Base-by-base conservation (phyloP, 106 monocot species). In the Dioscorea alata region DNA sequence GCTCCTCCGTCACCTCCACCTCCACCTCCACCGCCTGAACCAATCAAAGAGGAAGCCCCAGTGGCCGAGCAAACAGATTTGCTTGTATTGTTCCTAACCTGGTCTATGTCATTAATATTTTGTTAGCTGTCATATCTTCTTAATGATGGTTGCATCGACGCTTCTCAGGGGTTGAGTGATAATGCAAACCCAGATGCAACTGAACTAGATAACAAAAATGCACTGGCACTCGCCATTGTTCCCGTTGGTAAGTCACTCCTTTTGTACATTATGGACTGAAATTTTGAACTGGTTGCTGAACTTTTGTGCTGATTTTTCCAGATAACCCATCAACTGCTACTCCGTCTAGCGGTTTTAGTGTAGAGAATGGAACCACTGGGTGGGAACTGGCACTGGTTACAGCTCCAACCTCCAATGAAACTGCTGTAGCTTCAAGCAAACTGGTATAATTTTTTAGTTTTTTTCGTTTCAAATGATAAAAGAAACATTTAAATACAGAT, bases 341-440 rank as follows among this genome's bases (percentile, higher is more conserved):
- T 25, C n/a, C 74, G 58, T 49, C 82, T 64, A 20, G 51, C 48
- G 23, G 59, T 69, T 49, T 71, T 58, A 69, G 54, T 56, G 4
- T 72, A 18, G 70, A 80, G 73, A 76, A 69, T 75, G 78, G 76
- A 52, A 74, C 77, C 17, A 91, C 88, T 23, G 86, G 88, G 60
- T 95, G 95, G 95, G 95, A 95, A 73, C 80, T 95, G 73, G 95
- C 95, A 23, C 86, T 95, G 32, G 88, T 95, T 8, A 80, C 88
- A 4, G 86, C 85, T 28, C 79, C 95, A 59, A 96, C 92, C 79
- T 92, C 92, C 32, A 91, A 88, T 72, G 92, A 84, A 52, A 82
- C 59, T 76, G 84, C 91, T 63, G 73, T 63, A 23, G 50, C 83
- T 32, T 66, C 91, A 70, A 89, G 82, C 75, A 84, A 88, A 91